Evolutionary conservation across 78 protist genomes (phyloP), one percentile per base, ranked within the genome.

Genomic region (Dictyostelium citrinum): DNA sequence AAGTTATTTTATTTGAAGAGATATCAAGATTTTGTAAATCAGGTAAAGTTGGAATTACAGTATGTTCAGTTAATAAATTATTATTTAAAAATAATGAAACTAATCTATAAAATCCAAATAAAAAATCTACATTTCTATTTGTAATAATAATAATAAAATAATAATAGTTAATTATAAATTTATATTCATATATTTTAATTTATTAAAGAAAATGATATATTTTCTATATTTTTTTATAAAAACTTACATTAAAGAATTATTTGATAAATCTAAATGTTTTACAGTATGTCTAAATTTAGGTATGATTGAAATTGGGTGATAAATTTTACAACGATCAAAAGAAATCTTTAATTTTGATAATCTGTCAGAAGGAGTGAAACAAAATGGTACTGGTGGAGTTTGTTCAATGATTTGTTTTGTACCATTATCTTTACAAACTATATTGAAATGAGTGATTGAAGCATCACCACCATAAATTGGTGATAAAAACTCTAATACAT

Each of bases 401-500:
- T 88, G 85, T 78, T 88, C 79, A 6, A 88, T 64, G 17, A 88
- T 88, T 27, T 43, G 51, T 46, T 78, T 88, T 3, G 81, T 41
- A 2, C 86, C 85, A 78, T 88, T 88, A 33, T 88, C 84, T 68
- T 88, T 88, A 22, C 93, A 88, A 24, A 88, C 85, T 31, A 88
- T 88, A 16, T 76, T 10, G 71, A 88, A 88, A 78, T 88, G 84
- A 10, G 85, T 67, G 10, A 88, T 88, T 20, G 85, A 35, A 2
- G 93, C 84, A 20, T 88, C 93, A 31, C 93, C 93, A 31, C 93
- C 93, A 55, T 61, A 88, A 14, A 88, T 88, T 2, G 93, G 93
- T 29, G 61, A 33, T 0, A 39, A 61, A 67, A 88, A 88, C 33
- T 88, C 93, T 29, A 88, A 33, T 11, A 88, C 93, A 31, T 35